These are phyloP conservation scores for Heterobasidion occidentale DNA, from an alignment of 1,284 basidiomycete genomes.

Conservation along the genomic window DNA sequence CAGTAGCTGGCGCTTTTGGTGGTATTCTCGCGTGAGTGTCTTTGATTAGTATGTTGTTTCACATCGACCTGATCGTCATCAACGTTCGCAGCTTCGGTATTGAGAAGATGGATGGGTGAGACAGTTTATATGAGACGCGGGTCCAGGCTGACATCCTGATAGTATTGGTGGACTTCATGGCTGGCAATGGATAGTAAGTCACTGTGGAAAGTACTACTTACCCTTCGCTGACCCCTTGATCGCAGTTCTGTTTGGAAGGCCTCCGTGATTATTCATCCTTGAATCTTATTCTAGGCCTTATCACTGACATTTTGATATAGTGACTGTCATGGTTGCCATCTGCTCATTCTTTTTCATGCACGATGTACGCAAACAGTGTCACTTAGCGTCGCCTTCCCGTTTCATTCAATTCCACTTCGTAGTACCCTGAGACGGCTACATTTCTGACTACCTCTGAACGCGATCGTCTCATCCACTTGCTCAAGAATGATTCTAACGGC, in stretches of 20 bases:
- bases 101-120: slow-evolving; percentile 28
- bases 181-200: slow-evolving; percentile 44
- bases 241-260: slow-evolving; percentile 26
- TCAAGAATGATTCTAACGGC: slow-evolving; percentile 21
- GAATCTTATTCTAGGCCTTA: background rate
- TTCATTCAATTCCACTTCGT: background rate
- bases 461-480: slow-evolving; percentile 18
- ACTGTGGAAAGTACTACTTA: slow-evolving; percentile 3
- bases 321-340: slow-evolving; percentile 28
- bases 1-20: slow-evolving; percentile 40
- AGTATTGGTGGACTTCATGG: slow-evolving; percentile 28
- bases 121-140: background rate
- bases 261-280: slow-evolving; percentile 4
- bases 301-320: slow-evolving; percentile 5
- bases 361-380: slow-evolving; percentile 25
- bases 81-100: slow-evolving; percentile 20
- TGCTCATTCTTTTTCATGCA: slow-evolving; percentile 33
- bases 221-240: slow-evolving; percentile 6
- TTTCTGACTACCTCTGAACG: slow-evolving; percentile 31
- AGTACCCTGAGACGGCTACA: slow-evolving; percentile 34
- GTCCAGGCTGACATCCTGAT: background rate
- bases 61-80: slow-evolving; percentile 1
- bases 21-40: slow-evolving; percentile 23
- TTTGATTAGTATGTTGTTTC: background rate
- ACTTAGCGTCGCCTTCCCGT: background rate